Percentiles rank a stretch among this genome's conserved stretches.
These are phyloP conservation scores for Nosema bombycis DNA, from an alignment of 371 early-diverging fungal genomes.

Conservation along the genomic window DNA sequence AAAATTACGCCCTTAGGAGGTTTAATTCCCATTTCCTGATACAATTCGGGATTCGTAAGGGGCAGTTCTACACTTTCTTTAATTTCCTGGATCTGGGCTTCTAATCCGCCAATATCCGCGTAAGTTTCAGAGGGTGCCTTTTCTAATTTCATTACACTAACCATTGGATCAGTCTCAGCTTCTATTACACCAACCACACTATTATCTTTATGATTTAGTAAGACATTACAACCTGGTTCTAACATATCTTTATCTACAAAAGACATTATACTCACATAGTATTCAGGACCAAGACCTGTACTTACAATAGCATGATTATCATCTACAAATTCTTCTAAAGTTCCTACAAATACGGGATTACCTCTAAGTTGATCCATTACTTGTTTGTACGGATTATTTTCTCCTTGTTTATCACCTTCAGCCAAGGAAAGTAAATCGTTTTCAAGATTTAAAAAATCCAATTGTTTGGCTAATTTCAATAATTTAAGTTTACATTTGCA, in stretches of 20 bases:
- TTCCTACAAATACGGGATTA: constrained; percentile 95
- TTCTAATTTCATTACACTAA: constrained; percentile 98
- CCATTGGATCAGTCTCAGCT: constrained; percentile 94
- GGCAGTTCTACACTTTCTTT: constrained; percentile 99
- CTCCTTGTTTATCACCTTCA: constrained; percentile 38
- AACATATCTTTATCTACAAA: constrained; percentile 81
- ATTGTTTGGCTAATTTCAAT: constrained; percentile 56
- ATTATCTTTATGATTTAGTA: constrained; percentile 63
- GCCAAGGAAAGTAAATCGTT: constrained; percentile 58
- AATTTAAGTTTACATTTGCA: constrained; percentile 62
- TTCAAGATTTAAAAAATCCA: constrained; percentile 61
- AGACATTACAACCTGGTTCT: constrained; percentile 72
- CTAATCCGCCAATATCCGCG: constrained; percentile 96
- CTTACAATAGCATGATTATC: constrained; percentile 94
- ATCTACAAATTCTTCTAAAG: constrained; percentile 96
- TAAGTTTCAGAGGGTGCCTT: constrained; percentile 98
- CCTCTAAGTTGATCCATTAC: constrained; percentile 92
- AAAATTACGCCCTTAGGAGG: constrained; percentile 99
- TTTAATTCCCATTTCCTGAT: constrained; percentile 97
- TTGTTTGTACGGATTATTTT: constrained; percentile 68
- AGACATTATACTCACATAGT: constrained; percentile 83
- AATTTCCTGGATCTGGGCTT: constrained; percentile 96
- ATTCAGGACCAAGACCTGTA: constrained; percentile 95
- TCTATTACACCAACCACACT: constrained; percentile 87
- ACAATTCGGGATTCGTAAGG: constrained; percentile 95